Evolutionary conservation across 306 rosid species (phyloP), one percentile per base, ranked within the genome.

Genomic region (Castanea mollissima): DNA sequence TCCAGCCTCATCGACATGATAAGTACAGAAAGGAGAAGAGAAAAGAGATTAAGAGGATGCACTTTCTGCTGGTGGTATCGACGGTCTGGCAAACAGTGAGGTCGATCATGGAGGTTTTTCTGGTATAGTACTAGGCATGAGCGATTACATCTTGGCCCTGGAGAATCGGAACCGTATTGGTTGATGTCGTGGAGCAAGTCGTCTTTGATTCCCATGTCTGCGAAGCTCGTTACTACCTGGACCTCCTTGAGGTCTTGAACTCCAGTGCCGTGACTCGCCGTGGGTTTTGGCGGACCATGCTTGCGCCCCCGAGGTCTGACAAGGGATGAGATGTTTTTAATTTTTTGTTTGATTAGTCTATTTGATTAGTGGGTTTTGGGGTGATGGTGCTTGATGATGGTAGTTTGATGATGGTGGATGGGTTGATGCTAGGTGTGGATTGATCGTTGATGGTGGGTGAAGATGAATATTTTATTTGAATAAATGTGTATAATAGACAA

Each of bases 101-200:
- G 5, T 92, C 98, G 51, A 96, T 96, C 99, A 96, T 96, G 76
- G 99, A 96, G 44, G 97, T 91, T 81, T 96, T 96, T 4, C 98
- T 97, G 19, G 99, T 96, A 32, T 98, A 97, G 59, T 98, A 96
- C 78, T 96, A 98, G 11, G 99, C 99, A 88, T 96, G 98, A 18
- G 99, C 99, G 2, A 96, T 93, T 69, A 96, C 99, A 65, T 96
- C 99, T 23, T 96, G 98, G 2, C 99, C 99, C 59, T 86, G 92
- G 11, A 96, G 90, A 62, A 96, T 96, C 1, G 98, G 99, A 65
- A 92, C 82, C 98, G 73, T 93, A 93, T 6, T 86, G 88, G 80
- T 93, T 93, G 78, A 96, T 88, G 74, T 97, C 98, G 44, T 98
- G 93, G 29, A 96, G 96, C 13, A 96, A 83, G 70, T 93, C 92